Evolutionary conservation across 129 eudicot species (phyloP).

Genomic region (Escallonia rubra): DNA sequence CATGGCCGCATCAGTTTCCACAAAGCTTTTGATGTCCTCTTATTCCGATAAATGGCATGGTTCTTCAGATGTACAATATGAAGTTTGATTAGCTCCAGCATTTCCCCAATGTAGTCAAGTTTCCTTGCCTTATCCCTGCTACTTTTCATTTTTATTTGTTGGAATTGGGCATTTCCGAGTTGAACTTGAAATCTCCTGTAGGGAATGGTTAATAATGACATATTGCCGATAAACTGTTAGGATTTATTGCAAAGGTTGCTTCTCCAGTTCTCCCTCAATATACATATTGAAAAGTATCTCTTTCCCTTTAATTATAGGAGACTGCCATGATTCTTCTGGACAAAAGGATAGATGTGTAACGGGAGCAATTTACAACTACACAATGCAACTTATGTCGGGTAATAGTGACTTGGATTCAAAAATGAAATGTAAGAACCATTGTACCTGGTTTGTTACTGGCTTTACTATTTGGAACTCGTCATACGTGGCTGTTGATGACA

Average conservation of each 20-base stretch:
- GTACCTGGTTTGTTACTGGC: not conserved
- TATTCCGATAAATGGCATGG: too few species aligned
- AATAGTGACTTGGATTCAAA: constrained; percentile 36
- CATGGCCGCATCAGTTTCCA: too few species aligned
- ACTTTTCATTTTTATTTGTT: too few species aligned
- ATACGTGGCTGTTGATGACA: constrained; percentile 20
- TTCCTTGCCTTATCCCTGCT: too few species aligned
- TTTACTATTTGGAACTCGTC: constrained; percentile 20
- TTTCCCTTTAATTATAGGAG: constrained; percentile 44
- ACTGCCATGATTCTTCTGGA: constrained; percentile 86
- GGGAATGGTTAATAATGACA: too few species aligned
- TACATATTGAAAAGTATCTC: not conserved
- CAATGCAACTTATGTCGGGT: constrained; percentile 64
- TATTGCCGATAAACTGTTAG: too few species aligned
- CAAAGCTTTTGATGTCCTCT: too few species aligned
- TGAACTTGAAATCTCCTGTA: too few species aligned
- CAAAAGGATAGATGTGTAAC: constrained; percentile 81
- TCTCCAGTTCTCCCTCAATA: not conserved
- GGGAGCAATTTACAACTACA: constrained; percentile 95
- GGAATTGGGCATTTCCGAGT: too few species aligned
- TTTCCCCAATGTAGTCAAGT: too few species aligned
- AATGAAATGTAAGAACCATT: constrained; percentile 29
- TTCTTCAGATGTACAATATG: too few species aligned
- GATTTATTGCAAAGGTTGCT: not conserved
- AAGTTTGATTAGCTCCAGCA: too few species aligned